These are phyloP conservation scores for Pterocarpus macrocarpus DNA, from an alignment of 306 rosid genomes.

Conservation along the genomic window DNA sequence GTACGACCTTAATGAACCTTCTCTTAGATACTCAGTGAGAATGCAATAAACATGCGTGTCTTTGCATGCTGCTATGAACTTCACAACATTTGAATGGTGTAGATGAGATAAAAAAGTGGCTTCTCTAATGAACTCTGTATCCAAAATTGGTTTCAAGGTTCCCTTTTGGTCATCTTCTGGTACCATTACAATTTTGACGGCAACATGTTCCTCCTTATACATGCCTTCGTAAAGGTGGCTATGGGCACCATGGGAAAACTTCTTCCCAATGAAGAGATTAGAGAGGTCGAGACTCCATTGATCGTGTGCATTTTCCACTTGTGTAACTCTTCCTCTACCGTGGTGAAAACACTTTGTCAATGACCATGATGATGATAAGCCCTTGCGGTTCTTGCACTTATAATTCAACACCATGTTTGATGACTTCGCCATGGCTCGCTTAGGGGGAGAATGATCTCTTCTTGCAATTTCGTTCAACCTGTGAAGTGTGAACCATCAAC, in stretches of 20 bases:
- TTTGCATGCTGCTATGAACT: conserved; percentile 6
- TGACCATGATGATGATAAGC: neutral
- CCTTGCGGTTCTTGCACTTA: neutral
- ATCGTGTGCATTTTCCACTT: neutral
- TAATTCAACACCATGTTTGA: neutral
- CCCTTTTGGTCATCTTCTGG: neutral
- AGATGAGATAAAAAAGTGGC: neutral
- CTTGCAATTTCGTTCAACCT: too few relatives aligned
- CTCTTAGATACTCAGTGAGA: neutral
- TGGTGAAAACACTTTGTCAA: neutral
- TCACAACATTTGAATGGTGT: neutral
- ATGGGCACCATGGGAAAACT: neutral
- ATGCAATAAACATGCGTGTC: neutral
- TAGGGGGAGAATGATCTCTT: neutral
- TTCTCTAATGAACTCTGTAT: neutral
- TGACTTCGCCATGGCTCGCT: neutral
- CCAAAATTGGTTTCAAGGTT: neutral
- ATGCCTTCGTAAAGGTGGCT: conserved; percentile 4
- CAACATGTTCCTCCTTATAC: conserved; percentile 1
- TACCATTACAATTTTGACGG: neutral
- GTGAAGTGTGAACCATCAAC: too few relatives aligned
- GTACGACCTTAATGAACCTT: neutral
- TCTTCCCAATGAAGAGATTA: neutral
- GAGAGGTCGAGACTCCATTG: neutral
- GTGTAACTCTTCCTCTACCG: neutral